These are phyloP conservation scores for Penicillium parvum DNA, from an alignment of 495 filamentous ascomycete genomes.

Conservation along the genomic window DNA sequence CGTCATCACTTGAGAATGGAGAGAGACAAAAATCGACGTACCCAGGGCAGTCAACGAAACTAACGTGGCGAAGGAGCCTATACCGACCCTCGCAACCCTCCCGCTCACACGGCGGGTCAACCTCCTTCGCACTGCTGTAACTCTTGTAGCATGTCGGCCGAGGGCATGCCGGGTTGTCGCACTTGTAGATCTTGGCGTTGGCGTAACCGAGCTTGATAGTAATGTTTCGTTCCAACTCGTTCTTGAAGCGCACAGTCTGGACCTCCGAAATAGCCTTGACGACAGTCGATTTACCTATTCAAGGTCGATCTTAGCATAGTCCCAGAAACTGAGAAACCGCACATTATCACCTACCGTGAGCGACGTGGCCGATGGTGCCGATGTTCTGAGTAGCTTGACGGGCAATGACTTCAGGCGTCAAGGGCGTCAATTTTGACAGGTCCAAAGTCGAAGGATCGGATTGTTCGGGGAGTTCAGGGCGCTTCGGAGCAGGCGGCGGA, in stretches of 20 bases:
- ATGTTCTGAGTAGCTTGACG: conserved; percentile 99
- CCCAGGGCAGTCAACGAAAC: conserved; percentile 92
- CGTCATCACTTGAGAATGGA: too few relatives aligned
- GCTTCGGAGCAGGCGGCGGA: conserved; percentile 40
- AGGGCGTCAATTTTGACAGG: conserved; percentile 67
- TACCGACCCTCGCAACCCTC: conserved; percentile 86
- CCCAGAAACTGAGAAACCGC: background rate
- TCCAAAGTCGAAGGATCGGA: conserved; percentile 85
- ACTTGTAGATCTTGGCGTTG: conserved; percentile 99
- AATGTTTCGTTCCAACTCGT: conserved; percentile 96
- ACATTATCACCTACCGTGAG: conserved; percentile 54
- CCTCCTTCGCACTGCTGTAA: conserved; percentile 97
- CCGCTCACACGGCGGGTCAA: conserved; percentile 91
- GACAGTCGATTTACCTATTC: conserved; percentile 78
- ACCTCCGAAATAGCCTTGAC: conserved; percentile 99
- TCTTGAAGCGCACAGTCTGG: conserved; percentile 99
- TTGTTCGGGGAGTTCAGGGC: conserved; percentile 75
- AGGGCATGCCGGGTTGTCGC: conserved; percentile 84
- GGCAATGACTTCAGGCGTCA: conserved; percentile 93
- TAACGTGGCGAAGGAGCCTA: conserved; percentile 52
- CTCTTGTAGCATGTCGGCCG: conserved; percentile 93
- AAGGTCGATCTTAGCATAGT: conserved; percentile 1
- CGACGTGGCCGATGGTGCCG: conserved; percentile 90
- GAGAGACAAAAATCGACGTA: background rate
- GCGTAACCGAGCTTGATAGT: conserved; percentile 99